Conservation (phyloP, 2,329 filamentous ascomycete genomes). For the Monosporascus sp. region DNA sequence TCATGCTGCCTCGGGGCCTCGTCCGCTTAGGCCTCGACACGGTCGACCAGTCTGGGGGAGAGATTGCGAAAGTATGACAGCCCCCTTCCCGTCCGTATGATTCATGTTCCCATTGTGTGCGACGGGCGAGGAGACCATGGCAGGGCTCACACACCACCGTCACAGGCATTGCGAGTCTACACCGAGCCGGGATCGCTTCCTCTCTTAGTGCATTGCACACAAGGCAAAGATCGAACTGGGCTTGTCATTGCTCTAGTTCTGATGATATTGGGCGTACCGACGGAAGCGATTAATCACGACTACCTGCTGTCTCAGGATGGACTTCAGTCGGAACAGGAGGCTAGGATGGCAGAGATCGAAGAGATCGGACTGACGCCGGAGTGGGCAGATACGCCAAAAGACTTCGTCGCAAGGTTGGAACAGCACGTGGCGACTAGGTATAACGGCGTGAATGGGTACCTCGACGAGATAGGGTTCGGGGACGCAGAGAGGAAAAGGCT, state of each 20-base stretch:
- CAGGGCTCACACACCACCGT: background rate
- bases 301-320: constrained; percentile 61
- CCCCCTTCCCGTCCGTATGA: background rate
- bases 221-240: constrained; percentile 82
- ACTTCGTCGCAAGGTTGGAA: constrained; percentile 57
- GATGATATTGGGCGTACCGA: constrained; percentile 54
- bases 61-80: constrained; percentile 44
- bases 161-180: constrained; percentile 43
- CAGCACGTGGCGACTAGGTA: constrained; percentile 55
- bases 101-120: background rate
- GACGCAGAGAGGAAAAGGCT: constrained; percentile 35
- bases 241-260: constrained; percentile 64
- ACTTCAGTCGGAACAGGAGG: constrained; percentile 55
- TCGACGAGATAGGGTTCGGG: constrained; percentile 57
- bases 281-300: constrained; percentile 61
- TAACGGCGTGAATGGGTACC: constrained; percentile 62
- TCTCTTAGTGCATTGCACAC: constrained; percentile 74
- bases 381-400: constrained; percentile 61
- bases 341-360: constrained; percentile 61
- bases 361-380: constrained; percentile 68
- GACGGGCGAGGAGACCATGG: no score
- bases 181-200: constrained; percentile 50
- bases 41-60: constrained; percentile 59
- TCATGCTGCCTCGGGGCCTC: constrained; percentile 69
- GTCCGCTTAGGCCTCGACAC: constrained; percentile 65